Percentiles rank a stretch among this genome's conserved stretches.
Conservation (phyloP, 2,329 filamentous ascomycete genomes). For the Phoma sp. region DNA sequence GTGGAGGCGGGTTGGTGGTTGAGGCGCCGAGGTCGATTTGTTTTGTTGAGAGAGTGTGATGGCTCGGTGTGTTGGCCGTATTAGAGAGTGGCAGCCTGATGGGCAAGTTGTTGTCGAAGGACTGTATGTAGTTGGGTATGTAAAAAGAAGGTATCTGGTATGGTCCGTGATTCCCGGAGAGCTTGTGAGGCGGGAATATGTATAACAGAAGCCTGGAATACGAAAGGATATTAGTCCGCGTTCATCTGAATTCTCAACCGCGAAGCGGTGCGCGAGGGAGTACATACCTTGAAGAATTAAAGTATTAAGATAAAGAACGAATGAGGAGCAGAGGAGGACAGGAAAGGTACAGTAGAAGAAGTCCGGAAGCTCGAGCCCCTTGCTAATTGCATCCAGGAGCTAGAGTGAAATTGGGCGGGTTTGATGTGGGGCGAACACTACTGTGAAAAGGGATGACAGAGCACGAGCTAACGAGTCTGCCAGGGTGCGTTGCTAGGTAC, state of each 20-base stretch:
- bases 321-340: conserved; percentile 42
- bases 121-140: conserved; percentile 66
- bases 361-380: conserved; percentile 46
- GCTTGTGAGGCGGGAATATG: conserved; percentile 46
- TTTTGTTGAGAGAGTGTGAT: conserved; percentile 50
- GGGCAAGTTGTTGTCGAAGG: conserved; percentile 55
- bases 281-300: conserved; percentile 58
- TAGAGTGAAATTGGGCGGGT: conserved; percentile 48
- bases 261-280: conserved; percentile 29
- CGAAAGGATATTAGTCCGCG: conserved; percentile 24
- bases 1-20: conserved; percentile 52
- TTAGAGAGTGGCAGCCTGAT: conserved; percentile 61
- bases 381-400: conserved; percentile 55
- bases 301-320: conserved; percentile 55
- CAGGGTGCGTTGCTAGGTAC: conserved; percentile 51
- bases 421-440: conserved; percentile 45
- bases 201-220: conserved; percentile 47
- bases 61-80: conserved; percentile 49
- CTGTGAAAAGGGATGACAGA: conserved; percentile 54
- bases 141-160: conserved; percentile 52
- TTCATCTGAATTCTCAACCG: conserved; percentile 15
- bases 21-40: conserved; percentile 29
- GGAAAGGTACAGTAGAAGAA: conserved; percentile 44
- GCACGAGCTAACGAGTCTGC: conserved; percentile 64
- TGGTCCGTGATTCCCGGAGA: conserved; percentile 40